phyloP scores from a whole-genome alignment of 176 grass and related monocot genomes.

The Lolium rigidum region DNA sequence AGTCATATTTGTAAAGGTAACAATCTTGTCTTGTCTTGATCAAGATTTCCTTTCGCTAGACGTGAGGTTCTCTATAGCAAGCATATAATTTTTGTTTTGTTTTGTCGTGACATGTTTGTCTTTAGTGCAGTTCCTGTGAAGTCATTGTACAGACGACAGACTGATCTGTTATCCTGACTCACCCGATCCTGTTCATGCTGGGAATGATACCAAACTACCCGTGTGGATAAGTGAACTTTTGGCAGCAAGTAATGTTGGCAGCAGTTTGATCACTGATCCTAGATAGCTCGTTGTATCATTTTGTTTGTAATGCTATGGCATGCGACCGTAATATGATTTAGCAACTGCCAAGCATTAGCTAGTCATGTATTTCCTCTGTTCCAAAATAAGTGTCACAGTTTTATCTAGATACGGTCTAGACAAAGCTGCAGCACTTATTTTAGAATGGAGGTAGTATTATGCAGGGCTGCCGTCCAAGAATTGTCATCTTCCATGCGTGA shows the following conservation, averaged over 20 bases:
- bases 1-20: slow-evolving; percentile 12
- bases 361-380: too few relatives aligned
- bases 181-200: neutral
- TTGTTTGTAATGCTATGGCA: neutral
- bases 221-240: neutral
- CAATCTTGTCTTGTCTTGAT: neutral
- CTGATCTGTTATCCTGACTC: neutral
- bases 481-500: neutral
- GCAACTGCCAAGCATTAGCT: neutral
- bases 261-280: neutral
- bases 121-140: neutral
- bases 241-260: too few relatives aligned
- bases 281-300: neutral
- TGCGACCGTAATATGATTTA: neutral
- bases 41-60: neutral
- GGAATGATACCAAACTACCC: too few relatives aligned
- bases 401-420: neutral
- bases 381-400: too few relatives aligned
- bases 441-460: neutral
- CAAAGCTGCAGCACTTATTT: neutral
- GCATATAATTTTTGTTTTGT: neutral
- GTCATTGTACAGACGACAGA: neutral
- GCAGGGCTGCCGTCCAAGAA: neutral
- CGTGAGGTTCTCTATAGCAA: neutral
- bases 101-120: neutral